Conservation (phyloP, 345 rosid genomes). For the Tarenaya hassleriana region DNA sequence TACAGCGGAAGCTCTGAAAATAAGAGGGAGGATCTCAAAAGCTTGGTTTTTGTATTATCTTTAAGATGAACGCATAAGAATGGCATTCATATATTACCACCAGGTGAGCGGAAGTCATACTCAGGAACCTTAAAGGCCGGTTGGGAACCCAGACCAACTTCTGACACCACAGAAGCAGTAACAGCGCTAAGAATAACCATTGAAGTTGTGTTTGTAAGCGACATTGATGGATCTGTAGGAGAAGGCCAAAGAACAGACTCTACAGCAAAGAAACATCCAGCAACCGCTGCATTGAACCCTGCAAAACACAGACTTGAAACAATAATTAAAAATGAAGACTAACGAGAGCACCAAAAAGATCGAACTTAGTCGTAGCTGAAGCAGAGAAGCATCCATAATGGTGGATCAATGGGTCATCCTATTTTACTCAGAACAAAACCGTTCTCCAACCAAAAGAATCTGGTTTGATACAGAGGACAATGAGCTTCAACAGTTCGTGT, state of each 20-base stretch:
- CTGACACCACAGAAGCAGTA: conserved; percentile 75
- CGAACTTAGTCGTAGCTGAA: too few species aligned
- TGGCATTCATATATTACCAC: conserved; percentile 42
- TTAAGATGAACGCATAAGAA: conserved; percentile 5
- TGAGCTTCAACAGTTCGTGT: too few species aligned
- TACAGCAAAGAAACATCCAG: conserved; percentile 90
- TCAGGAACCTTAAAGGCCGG: conserved; percentile 88
- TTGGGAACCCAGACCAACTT: conserved; percentile 81
- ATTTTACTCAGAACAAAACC: neutral
- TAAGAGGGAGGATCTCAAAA: conserved; percentile 16
- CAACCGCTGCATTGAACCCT: conserved; percentile 98
- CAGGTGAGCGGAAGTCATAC: conserved; percentile 83
- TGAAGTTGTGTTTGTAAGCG: conserved; percentile 76
- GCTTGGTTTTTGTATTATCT: neutral
- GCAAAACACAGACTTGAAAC: conserved; percentile 3
- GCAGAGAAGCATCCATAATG: neutral
- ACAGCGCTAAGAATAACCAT: conserved; percentile 92
- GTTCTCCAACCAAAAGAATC: neutral
- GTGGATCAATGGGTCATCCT: too few species aligned
- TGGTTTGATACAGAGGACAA: neutral
- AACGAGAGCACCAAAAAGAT: neutral
- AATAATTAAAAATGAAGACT: neutral
- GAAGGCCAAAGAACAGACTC: conserved; percentile 95
- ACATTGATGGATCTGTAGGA: conserved; percentile 41
- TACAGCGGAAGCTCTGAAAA: conserved; percentile 86